Conservation (phyloP, 1,284 basidiomycete species). For the Naganishia cerealis region DNA sequence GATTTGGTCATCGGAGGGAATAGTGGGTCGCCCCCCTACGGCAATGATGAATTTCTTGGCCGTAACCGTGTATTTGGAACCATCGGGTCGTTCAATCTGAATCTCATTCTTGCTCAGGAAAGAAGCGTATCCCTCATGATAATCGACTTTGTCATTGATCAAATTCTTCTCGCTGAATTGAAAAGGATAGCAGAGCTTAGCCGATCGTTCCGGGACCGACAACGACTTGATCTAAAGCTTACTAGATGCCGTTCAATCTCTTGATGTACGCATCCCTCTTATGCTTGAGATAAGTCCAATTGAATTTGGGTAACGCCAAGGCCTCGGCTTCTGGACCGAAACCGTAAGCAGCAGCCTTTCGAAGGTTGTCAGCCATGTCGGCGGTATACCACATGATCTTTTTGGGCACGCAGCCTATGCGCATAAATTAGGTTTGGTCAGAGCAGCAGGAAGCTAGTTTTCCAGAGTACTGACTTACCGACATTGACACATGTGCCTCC, state of each 20-base stretch:
- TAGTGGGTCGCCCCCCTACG: conserved; percentile 79
- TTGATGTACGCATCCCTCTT: conserved; percentile 95
- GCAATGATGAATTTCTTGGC: conserved; percentile 79
- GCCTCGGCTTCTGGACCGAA: conserved; percentile 60
- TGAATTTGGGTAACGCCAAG: conserved; percentile 64
- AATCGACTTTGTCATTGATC: conserved; percentile 82
- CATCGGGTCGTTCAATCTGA: conserved; percentile 66
- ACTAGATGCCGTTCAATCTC: conserved; percentile 86
- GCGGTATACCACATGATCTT: conserved; percentile 99
- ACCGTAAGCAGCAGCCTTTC: conserved; percentile 72
- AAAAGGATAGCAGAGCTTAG: conserved; percentile 18
- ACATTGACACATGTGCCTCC: conserved; percentile 94
- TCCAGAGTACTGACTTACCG: conserved; percentile 49
- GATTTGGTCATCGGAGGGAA: conserved; percentile 76
- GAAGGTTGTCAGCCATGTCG: conserved; percentile 81
- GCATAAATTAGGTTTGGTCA: conserved; percentile 8
- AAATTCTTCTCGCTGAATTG: conserved; percentile 68
- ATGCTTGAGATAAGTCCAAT: conserved; percentile 87
- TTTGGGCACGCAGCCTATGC: conserved; percentile 78
- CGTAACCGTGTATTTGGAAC: conserved; percentile 65
- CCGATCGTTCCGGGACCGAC: not conserved
- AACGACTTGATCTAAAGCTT: conserved; percentile 38
- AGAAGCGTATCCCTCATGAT: conserved; percentile 75
- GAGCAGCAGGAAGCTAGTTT: not conserved
- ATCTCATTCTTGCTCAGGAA: conserved; percentile 68